A percentile compares a stretch with the other conserved stretches of the same genome.
Conservation (phyloP, 1,139 yeast species). For the Debaryomycetaceae sp. region DNA sequence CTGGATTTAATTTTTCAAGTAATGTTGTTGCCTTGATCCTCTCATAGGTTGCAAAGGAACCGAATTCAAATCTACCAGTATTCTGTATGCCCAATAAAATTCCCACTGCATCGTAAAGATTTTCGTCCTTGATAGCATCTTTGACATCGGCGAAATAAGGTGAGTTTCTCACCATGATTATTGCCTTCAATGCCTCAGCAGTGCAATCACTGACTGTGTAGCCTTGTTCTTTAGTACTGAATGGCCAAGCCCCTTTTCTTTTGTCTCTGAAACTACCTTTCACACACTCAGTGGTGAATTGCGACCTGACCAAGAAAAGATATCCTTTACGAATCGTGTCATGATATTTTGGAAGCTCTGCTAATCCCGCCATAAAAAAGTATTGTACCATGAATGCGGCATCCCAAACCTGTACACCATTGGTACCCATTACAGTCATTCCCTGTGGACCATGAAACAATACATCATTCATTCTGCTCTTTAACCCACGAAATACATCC, state of each 20-base stretch:
- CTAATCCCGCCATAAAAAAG: constrained; percentile 74
- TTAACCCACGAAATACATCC: constrained; percentile 51
- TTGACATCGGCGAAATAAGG: constrained; percentile 38
- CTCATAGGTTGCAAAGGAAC: constrained; percentile 93
- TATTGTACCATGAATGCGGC: constrained; percentile 88
- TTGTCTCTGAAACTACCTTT: constrained; percentile 79
- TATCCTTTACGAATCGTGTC: constrained; percentile 62
- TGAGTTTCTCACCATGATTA: constrained; percentile 81
- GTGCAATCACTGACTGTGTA: constrained; percentile 97
- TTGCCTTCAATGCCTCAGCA: constrained; percentile 92
- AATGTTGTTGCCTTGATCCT: constrained; percentile 76
- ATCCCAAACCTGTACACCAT: constrained; percentile 98
- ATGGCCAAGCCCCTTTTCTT: constrained; percentile 95
- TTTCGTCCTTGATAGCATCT: constrained; percentile 48
- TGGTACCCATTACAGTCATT: constrained; percentile 92
- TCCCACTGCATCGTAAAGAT: constrained; percentile 64
- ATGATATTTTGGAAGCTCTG: constrained; percentile 63
- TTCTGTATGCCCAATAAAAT: constrained; percentile 65
- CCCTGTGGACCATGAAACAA: constrained; percentile 88
- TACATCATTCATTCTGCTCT: constrained; percentile 68
- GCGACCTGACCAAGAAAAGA: constrained; percentile 73
- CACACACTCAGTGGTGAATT: constrained; percentile 77
- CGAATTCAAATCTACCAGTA: constrained; percentile 74
- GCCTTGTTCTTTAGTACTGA: constrained; percentile 93
- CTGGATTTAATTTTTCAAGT: constrained; percentile 81